Base-by-base conservation (phyloP, 169 alveolate species). In the Nephromyces sp. region DNA sequence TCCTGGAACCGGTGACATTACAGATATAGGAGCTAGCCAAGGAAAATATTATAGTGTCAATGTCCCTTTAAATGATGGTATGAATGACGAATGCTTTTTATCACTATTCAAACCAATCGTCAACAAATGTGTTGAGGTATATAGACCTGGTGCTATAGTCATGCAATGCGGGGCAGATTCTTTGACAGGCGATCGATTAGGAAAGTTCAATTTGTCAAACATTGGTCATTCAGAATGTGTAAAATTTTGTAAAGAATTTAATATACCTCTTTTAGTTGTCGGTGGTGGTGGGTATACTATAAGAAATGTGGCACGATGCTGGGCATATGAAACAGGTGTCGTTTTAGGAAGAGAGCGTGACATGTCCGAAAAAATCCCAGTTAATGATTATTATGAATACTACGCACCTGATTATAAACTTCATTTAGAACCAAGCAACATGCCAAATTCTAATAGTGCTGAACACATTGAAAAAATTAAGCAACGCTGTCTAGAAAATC, bases 161-260 rank as follows among this genome's bases (percentile, higher is more conserved):
- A 76, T 97, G 61, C 98, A 97, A 81, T 96, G 99, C 82, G 99
- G 99, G 28, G 99, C 99, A 0, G 99, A 97, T 79, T 93, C 98
- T 3, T 84, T 92, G 61, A 66, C 98, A 25, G 97, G 96, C 4
- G 99, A 96, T 75, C 80, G 98, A 70, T 89, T 97, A 62, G 99
- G 99, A 0, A 88, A 96, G 51, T 97, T 95, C 85, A 95, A 95
- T 79, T 86, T 97, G 68, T 92, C 99, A 22, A 88, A 94, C 29
- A 90, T 88, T 80, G 99, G 99, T 0, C 99, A 96, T 88, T 99
- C 99, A n/a, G 94, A 88, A 63, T 96, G 99, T 79, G 98, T 97
- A 0, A 89, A 90, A 52, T 92, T 81, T 77, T 92, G 94, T 64
- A 92, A 93, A 64, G 75, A 68, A 3, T 90, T 89, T 79, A 89